Base-by-base conservation (phyloP, 208 protist species). In the Trypanosoma vivax region DNA sequence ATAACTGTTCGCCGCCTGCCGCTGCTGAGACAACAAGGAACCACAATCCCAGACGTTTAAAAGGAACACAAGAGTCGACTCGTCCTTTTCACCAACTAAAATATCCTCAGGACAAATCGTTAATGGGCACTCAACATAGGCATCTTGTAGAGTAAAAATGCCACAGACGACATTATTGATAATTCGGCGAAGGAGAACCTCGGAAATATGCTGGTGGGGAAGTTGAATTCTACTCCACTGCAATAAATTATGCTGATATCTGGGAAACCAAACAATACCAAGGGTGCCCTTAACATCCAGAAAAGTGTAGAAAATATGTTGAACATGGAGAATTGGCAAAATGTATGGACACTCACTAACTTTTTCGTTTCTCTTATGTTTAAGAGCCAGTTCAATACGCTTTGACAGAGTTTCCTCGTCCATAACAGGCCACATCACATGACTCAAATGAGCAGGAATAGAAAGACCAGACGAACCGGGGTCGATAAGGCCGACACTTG, bases 241-340 rank as follows among this genome's bases (percentile, higher is more conserved):
- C 29, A 50, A 49, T 14, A 85, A 52, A 38, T 66, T 74, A 13
- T 56, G 18, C 18, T 40, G 18, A 60, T 81, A 91, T 19, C 38
- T 48, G 13, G 83, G 83, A 79, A 91, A 88, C 77, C 79, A 91
- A 19, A 80, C 40, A 28, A 88, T 70, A 34, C 73, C 60, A 24
- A 91, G 33, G 19, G 34, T 56, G 13, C 69, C 65, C 3, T 52
- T 47, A 10, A 76, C 29, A 9, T 38, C 67, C 14, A 40, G 29
- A 23, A 64, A 50, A 30, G 74, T 72, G 31, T 77, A 57, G 3
- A 61, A 30, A 29, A 65, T 70, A 29, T 72, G 43, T 37, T 85
- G 39, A 7, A 85, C 21, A 5, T 48, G 60, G 14, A 84, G 43
- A n/a, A 85, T 41, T 2, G 83, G 79, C 0, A 76, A 70, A 47